Evolutionary conservation across 2,329 filamentous ascomycete genomes (phyloP), one percentile per base, ranked within the genome.

Genomic region (Stachybotrys chlorohalonatus): DNA sequence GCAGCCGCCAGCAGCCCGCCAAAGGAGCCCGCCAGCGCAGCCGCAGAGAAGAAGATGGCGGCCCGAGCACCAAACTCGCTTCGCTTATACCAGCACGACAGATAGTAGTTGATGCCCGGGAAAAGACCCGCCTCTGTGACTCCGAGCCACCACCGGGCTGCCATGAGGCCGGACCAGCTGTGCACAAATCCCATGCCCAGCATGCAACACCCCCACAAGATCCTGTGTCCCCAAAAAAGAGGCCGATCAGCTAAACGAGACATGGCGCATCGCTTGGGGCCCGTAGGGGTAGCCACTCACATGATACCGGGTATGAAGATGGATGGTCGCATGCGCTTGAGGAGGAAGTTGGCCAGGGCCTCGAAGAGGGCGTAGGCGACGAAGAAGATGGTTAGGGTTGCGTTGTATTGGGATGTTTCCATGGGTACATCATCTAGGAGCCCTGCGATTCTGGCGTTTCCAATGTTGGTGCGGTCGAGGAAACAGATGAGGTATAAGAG

Each of bases 291-390:
- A 13, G 7, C 6, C 24, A 11, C 76, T 61, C 81, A 78, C 86
- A 96, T 95, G 64, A 95, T 95, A 36, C 80, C 74, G 2, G 90
- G 87, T 54, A 95, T 83, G 66, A 95, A 96, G 53, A 92, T 72
- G 46, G 86, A 89, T 0, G 91, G 91, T 1, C 84, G 79, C 57
- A 89, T 73, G 16, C 78, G 80, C 72, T 95, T 95, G 56, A 95
- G 82, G 30, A 95, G 70, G 50, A 93, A 75, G 66, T 95, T 95
- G 56, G 89, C 90, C 48, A 91, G 63, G 0, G 84, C 83, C 67
- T 94, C 90, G 58, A 90, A 91, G 39, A 91, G 70, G 2, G 88
- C 80, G 67, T 96, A 96, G 0, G 87, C 90, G 52, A 95, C 78
- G 73, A 95, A 95, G 74, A 95, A 95, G 61, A 95, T 86, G 39